Evolutionary conservation across 1,284 basidiomycete genomes (phyloP).

Genomic region (Malassezia japonica): DNA sequence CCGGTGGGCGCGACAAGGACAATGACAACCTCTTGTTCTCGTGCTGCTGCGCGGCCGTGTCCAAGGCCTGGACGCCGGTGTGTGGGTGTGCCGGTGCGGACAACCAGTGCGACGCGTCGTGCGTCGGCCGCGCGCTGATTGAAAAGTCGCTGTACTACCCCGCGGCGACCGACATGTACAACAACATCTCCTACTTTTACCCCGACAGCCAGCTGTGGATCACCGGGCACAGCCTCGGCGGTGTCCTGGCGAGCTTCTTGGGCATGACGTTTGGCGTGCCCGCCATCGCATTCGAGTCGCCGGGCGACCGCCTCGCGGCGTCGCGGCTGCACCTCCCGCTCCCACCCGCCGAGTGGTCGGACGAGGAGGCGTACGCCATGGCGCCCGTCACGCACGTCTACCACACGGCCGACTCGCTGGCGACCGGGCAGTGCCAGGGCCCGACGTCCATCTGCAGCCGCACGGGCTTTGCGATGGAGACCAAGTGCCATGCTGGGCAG

Average conservation of each 20-base stretch:
- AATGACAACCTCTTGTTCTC: conserved; percentile 97
- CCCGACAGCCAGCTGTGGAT: conserved; percentile 88
- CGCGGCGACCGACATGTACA: conserved; percentile 61
- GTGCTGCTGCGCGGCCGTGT: conserved; percentile 89
- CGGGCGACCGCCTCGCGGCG: conserved; percentile 79
- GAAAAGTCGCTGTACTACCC: conserved; percentile 83
- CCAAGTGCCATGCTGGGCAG: conserved; percentile 68
- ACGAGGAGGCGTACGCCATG: conserved; percentile 27
- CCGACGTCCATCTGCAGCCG: conserved; percentile 34
- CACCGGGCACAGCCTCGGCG: conserved; percentile 80
- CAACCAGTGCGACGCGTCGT: conserved; percentile 64
- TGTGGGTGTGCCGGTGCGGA: conserved; percentile 61
- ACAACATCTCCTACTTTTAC: conserved; percentile 71
- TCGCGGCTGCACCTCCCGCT: conserved; percentile 73
- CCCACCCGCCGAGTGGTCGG: conserved; percentile 48
- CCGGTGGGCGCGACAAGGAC: conserved; percentile 77
- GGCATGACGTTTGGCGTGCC: conserved; percentile 87
- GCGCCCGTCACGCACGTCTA: conserved; percentile 60
- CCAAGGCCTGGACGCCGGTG: conserved; percentile 89
- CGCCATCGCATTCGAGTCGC: conserved; percentile 78
- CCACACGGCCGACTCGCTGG: conserved; percentile 66
- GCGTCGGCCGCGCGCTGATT: conserved; percentile 67
- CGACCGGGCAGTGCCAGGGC: conserved; percentile 44
- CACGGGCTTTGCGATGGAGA: conserved; percentile 46
- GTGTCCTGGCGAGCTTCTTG: conserved; percentile 72